These are phyloP conservation scores for Diaporthe ampelina DNA, from an alignment of 2,329 filamentous ascomycete genomes.

Conservation along the genomic window DNA sequence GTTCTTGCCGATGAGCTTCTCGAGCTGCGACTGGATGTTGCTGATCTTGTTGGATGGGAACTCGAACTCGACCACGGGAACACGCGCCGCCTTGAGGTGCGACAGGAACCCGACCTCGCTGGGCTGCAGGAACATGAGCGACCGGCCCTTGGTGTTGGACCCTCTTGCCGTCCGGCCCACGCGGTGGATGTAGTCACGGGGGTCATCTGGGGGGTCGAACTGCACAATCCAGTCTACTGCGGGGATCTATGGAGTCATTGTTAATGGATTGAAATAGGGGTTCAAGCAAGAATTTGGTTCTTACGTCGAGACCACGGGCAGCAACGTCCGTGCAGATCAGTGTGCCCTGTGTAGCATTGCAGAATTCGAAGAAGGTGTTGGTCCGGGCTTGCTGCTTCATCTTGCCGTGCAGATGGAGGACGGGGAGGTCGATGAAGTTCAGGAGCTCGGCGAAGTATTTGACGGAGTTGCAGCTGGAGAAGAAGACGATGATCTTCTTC, in stretches of 20 bases:
- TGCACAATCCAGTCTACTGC: conserved; percentile 97
- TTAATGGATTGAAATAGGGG: conserved; percentile 39
- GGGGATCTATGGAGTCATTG: conserved; percentile 72
- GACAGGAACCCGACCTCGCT: conserved; percentile 92
- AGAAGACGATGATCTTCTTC: conserved; percentile 99
- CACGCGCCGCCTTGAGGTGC: conserved; percentile 90
- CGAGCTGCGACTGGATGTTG: conserved; percentile 90
- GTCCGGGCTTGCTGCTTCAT: conserved; percentile 99
- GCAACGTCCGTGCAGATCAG: conserved; percentile 98
- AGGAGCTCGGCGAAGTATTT: conserved; percentile 96
- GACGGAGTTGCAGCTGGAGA: conserved; percentile 91
- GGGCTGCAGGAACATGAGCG: conserved; percentile 93
- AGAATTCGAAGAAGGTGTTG: conserved; percentile 97
- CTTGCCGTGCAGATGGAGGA: conserved; percentile 90
- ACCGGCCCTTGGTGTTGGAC: conserved; percentile 84
- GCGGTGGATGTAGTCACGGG: conserved; percentile 92
- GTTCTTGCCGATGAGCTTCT: conserved; percentile 94
- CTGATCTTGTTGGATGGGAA: conserved; percentile 93
- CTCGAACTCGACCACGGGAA: conserved; percentile 96
- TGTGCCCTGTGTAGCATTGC: conserved; percentile 81
- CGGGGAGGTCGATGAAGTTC: conserved; percentile 96
- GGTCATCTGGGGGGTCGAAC: conserved; percentile 94
- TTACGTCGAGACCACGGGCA: conserved; percentile 88
- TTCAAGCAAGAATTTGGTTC: conserved; percentile 46
- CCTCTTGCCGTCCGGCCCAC: conserved; percentile 95